Evolutionary conservation across 164 flowering plant species (phyloP), one percentile per base, ranked within the genome.

Genomic region (Sextonia rubra): DNA sequence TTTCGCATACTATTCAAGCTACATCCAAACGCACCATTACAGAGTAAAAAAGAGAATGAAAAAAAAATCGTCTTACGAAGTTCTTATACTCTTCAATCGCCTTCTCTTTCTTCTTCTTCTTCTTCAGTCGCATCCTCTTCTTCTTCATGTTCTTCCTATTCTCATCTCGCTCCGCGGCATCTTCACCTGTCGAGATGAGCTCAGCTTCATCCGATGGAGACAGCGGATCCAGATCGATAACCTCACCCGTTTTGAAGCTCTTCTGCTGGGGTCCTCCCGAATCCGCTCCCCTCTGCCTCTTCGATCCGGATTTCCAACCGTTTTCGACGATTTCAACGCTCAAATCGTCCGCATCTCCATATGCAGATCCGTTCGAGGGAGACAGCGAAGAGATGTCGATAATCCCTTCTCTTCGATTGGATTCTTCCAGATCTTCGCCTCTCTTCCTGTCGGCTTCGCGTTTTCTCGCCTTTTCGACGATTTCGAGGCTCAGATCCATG

Each of bases 321-420:
- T 82, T 90, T 73, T 85, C 83, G 7, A 90, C 87, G 64, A 88
- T 84, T 73, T 83, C 79, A 60, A 87, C 79, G 75, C 83, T 90
- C 63, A 87, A 78, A 73, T 89, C 97, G 60, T 86, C 87, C 0
- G 87, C 92, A 66, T 85, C 91, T 8, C 82, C 87, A 27, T 88
- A 37, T 37, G 44, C 11, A 37, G 44, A 37, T 37, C 44, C 44
- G 8, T 37, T 1, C 1, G 44, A 37, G 44, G 44, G 44, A 37
- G 44, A 37, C 44, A 37, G 44, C 44, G 44, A 37, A 37, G 44
- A 37, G 44, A 37, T 37, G 2, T 37, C 44, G 11, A 37, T 37
- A 37, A 37, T 7, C 44, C 11, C 44, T 37, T 37, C 3, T 25
- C 27, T 12, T 61, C 30, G 44, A 3, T 37, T 0, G 44, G 44